phyloP scores from a whole-genome alignment of 2,329 filamentous ascomycete species.

The Golovinomyces cichoracearum region DNA sequence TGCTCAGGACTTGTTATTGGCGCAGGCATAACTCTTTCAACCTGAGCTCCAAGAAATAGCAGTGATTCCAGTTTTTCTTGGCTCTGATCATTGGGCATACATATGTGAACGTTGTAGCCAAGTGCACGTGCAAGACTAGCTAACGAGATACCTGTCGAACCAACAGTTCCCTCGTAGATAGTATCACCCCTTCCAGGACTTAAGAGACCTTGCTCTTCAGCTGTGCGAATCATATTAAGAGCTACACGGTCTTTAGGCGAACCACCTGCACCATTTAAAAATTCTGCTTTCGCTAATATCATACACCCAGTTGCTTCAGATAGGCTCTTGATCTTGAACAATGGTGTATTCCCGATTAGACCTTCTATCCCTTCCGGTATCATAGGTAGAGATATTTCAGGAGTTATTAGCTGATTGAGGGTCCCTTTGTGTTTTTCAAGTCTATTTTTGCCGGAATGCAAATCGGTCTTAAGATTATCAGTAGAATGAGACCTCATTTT shows the following conservation, averaged over 20 bases:
- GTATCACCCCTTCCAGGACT: constrained; percentile 64
- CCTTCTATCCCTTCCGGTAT: constrained; percentile 65
- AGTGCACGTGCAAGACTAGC: constrained; percentile 67
- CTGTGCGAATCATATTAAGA: constrained; percentile 60
- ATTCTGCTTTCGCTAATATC: constrained; percentile 86
- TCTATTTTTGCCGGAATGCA: too few relatives aligned
- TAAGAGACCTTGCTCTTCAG: constrained; percentile 53
- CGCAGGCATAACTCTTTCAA: constrained; percentile 71
- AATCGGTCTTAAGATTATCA: too few relatives aligned
- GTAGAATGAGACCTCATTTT: too few relatives aligned
- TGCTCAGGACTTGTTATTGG: constrained; percentile 84
- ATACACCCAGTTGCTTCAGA: constrained; percentile 67
- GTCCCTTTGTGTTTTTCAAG: background rate
- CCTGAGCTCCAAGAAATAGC: constrained; percentile 67
- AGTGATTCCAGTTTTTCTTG: constrained; percentile 74
- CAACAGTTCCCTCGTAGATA: constrained; percentile 92
- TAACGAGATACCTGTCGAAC: constrained; percentile 84
- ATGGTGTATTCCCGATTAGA: constrained; percentile 77
- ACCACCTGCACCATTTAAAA: constrained; percentile 79
- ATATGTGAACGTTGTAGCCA: constrained; percentile 84
- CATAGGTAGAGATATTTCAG: constrained; percentile 6
- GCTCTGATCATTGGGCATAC: constrained; percentile 84
- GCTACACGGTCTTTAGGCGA: constrained; percentile 91
- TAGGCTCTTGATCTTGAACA: constrained; percentile 64
- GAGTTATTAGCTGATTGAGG: background rate